These are phyloP conservation scores for Monilinia vaccinii-corymbosi DNA, from an alignment of 2,329 filamentous ascomycete species.

Conservation along the genomic window DNA sequence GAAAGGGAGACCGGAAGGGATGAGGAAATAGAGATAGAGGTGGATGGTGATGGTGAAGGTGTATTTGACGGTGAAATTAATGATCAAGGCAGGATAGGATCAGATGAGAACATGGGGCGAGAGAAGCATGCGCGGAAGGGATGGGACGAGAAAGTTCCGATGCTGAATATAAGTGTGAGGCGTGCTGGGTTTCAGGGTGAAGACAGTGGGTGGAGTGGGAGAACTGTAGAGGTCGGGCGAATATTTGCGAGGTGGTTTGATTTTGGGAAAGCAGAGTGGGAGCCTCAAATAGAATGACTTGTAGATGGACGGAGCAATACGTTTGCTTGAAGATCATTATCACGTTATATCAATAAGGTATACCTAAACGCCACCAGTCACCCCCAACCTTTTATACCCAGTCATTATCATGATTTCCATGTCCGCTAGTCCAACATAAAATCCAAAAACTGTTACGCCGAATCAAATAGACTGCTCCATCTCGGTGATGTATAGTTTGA, in stretches of 20 bases:
- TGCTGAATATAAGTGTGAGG: slow-evolving; percentile 49
- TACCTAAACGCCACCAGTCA: slow-evolving; percentile 25
- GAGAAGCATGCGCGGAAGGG: slow-evolving; percentile 12
- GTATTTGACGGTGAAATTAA: background rate
- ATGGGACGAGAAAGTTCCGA: slow-evolving; percentile 47
- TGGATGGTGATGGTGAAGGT: background rate
- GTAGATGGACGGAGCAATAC: background rate
- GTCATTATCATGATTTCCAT: slow-evolving; percentile 7
- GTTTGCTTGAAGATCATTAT: slow-evolving; percentile 21
- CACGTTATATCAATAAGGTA: slow-evolving; percentile 27
- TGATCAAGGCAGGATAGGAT: background rate
- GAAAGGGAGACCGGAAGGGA: slow-evolving; percentile 24
- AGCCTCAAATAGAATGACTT: slow-evolving; percentile 8
- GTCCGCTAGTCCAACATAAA: slow-evolving; percentile 10
- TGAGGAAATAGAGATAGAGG: background rate
- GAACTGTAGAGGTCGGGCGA: slow-evolving; percentile 46
- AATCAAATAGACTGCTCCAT: slow-evolving; percentile 72
- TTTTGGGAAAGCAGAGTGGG: slow-evolving; percentile 36
- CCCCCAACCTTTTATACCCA: slow-evolving; percentile 7
- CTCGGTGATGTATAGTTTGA: slow-evolving; percentile 95
- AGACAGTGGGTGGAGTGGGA: slow-evolving; percentile 47
- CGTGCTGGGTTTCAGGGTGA: slow-evolving; percentile 35
- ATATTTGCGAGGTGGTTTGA: slow-evolving; percentile 59
- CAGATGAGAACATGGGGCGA: background rate
- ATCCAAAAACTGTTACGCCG: slow-evolving; percentile 13